phyloP scores from a whole-genome alignment of 2,329 filamentous ascomycete species.

The Blumeria hordei region DNA sequence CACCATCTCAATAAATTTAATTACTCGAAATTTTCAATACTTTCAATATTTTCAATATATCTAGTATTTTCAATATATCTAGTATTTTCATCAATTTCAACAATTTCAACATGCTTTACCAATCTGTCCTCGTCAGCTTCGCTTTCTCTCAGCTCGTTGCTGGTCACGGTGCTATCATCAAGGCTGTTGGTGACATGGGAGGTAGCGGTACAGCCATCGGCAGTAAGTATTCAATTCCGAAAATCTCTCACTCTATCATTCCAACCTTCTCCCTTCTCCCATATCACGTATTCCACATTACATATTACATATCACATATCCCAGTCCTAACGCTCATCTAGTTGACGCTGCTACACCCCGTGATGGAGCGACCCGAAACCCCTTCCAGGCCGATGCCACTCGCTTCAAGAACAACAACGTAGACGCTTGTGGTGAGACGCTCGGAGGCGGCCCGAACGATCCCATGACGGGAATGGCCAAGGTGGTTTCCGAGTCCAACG shows the following conservation, averaged over 20 bases:
- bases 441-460: not conserved
- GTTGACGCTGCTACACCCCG: constrained; percentile 32
- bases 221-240: constrained; percentile 14
- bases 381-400: not conserved
- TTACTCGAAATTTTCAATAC: too few relatives aligned
- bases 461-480: not conserved
- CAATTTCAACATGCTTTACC: constrained; percentile 17
- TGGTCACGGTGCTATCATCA: constrained; percentile 33
- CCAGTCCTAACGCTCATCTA: constrained; percentile 8
- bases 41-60: too few relatives aligned
- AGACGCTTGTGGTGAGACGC: not conserved
- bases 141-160: constrained; percentile 28
- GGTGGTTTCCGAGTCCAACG: not conserved
- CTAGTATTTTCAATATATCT: too few relatives aligned
- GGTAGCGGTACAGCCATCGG: constrained; percentile 26
- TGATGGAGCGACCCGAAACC: constrained; percentile 24
- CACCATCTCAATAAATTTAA: too few relatives aligned
- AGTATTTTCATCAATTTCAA: constrained; percentile 6
- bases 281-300: too few relatives aligned
- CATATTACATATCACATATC: too few relatives aligned
- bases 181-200: constrained; percentile 30
- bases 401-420: not conserved
- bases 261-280: not conserved
- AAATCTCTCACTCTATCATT: not conserved
- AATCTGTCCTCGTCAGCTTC: constrained; percentile 24